Evolutionary conservation across 2,329 filamentous ascomycete genomes (phyloP).

Genomic region (Trichocomaceae sp.): DNA sequence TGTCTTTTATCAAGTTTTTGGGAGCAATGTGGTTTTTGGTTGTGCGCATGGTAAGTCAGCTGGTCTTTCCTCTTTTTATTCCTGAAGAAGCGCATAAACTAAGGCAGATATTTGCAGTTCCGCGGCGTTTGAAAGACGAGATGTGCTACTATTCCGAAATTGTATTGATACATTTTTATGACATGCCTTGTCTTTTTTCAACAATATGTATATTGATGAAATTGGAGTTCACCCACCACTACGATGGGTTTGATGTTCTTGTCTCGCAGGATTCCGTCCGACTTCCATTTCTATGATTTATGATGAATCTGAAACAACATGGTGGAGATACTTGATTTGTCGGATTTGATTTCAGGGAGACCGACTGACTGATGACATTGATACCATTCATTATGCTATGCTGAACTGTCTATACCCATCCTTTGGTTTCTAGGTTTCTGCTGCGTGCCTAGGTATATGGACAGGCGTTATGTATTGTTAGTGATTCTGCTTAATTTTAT

Average conservation of each 20-base stretch:
- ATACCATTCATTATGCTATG: constrained; percentile 6
- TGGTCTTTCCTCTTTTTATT: not conserved
- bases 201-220: constrained; percentile 2
- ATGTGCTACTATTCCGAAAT: not conserved
- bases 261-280: not conserved
- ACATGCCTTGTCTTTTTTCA: constrained; percentile 3
- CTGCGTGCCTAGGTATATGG: not conserved
- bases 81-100: not conserved
- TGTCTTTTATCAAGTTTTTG: constrained; percentile 80
- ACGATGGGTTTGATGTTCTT: not conserved
- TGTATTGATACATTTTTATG: not conserved
- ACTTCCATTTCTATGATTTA: not conserved
- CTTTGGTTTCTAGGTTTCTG: not conserved
- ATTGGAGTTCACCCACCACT: not conserved
- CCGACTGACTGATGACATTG: constrained; percentile 1
- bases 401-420: not conserved
- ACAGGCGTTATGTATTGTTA: not conserved
- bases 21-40: constrained; percentile 90
- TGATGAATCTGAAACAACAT: not conserved
- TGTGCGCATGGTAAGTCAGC: constrained; percentile 67
- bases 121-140: constrained; percentile 39
- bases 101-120: constrained; percentile 34
- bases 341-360: not conserved
- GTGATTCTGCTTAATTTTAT: not conserved
- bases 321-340: not conserved